Evolutionary conservation across 2,329 filamentous ascomycete species (phyloP).

Genomic region (Aspergillus texensis): DNA sequence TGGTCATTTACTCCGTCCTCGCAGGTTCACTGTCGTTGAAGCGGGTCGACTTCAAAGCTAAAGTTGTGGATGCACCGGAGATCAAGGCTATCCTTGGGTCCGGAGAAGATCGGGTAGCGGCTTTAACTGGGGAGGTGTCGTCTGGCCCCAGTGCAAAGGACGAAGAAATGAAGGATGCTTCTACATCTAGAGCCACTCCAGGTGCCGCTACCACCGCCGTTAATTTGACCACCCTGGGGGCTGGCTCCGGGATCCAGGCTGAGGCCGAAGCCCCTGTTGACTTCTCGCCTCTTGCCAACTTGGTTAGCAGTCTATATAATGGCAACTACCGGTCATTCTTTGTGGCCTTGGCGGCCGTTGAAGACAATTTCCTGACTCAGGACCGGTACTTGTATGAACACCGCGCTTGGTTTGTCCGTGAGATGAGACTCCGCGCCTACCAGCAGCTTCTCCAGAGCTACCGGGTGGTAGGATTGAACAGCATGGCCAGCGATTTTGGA

Average conservation of each 20-base stretch:
- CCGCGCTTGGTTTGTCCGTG: slow-evolving; percentile 93
- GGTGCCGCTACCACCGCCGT: slow-evolving; percentile 68
- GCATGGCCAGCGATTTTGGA: slow-evolving; percentile 96
- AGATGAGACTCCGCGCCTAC: slow-evolving; percentile 96
- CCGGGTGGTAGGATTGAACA: slow-evolving; percentile 91
- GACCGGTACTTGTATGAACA: slow-evolving; percentile 97
- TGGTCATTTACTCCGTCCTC: slow-evolving; percentile 94
- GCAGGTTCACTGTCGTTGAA: slow-evolving; percentile 93
- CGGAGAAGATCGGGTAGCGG: slow-evolving; percentile 82
- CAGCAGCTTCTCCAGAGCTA: slow-evolving; percentile 97
- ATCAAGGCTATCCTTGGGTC: slow-evolving; percentile 96
- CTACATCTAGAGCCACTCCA: slow-evolving; percentile 55
- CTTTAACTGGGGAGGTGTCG: slow-evolving; percentile 77
- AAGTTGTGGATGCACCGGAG: slow-evolving; percentile 97
- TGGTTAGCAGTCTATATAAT: slow-evolving; percentile 89
- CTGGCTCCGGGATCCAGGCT: slow-evolving; percentile 64
- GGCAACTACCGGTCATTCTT: slow-evolving; percentile 96
- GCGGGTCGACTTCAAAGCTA: slow-evolving; percentile 97
- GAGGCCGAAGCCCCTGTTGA: slow-evolving; percentile 83
- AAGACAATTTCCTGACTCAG: slow-evolving; percentile 90
- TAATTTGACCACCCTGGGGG: slow-evolving; percentile 83
- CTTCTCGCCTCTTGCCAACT: slow-evolving; percentile 81
- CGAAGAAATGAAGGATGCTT: slow-evolving; percentile 71
- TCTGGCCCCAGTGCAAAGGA: slow-evolving; percentile 77
- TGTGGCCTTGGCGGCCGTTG: slow-evolving; percentile 81